Base-by-base conservation (phyloP, 352 stramenopile genomes). In the Paralagenidium karlingii region DNA sequence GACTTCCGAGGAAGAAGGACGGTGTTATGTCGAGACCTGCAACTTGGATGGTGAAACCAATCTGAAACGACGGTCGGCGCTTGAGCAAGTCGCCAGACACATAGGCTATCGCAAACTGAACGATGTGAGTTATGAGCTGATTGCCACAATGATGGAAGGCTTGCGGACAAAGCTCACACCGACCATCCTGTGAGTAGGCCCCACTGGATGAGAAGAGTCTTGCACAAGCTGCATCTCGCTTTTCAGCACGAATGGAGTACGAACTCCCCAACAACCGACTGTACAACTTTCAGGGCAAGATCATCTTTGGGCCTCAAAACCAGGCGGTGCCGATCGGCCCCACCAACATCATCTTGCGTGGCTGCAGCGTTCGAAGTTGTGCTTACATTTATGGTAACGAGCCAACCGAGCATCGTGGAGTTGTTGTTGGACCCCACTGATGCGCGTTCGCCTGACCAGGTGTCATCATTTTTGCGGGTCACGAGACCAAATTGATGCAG, bases 1-100 rank as follows among this genome's bases (percentile, higher is more conserved):
- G 1, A 83, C 64, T 1, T 80, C 67, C 0, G 73, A 86, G 25
- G 68, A 83, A 49, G 68, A 86, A 64, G 73, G 73, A 0, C 57
- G 62, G 2, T 92, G 65, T 55, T 97, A 95, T 45, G 69, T 97
- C 24, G 89, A 97, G 56, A 97, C 90, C 8, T 86, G 75, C 39
- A 96, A 94, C 49, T 56, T 97, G 31, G 90, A 97, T 43, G 89
- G 90, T 13, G 88, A 97, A 53, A 97, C 87, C 8, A 96, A 97
- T 50, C 50, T 97, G n/a, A 97, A 97, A 56, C 62, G 61, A 21
- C 53, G 73, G 27, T 59, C 49, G 0, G 68, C 68, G 1, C 67
- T 82, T 40, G 60, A 82, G 32, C 47, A 55, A 18, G 58, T 81
- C 19, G 58, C 65, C 3, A 59, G 60, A n/a, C 47, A 74, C 29